Base-by-base conservation (phyloP, 2,329 filamentous ascomycete species). In the Shiraia bambusicola region DNA sequence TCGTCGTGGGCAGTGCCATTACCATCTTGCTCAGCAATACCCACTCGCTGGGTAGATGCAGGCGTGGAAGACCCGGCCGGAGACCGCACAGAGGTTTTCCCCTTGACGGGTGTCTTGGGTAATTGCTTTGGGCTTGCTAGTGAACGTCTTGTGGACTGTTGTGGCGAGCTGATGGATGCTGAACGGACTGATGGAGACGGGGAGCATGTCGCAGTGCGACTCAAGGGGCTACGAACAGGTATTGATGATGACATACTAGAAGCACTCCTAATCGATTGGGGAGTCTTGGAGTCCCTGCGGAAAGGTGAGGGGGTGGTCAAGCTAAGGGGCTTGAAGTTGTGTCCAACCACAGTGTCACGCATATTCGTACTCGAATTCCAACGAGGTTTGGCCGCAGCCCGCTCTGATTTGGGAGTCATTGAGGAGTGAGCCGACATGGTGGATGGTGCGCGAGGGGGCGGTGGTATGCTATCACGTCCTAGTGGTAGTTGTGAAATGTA, bases 311-410 rank as follows among this genome's bases (percentile, higher is more conserved):
- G 66, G 2, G 62, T 65, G 2, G 66, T 69, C 33, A 61, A 39
- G 9, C 58, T 52, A 17, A 65, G 29, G 2, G 68, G 67, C 44
- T 69, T 70, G 53, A 63, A 65, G 39, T 69, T 59, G 45, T 71
- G 69, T 2, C 68, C 68, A 15, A 70, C 57, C 14, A 63, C 39
- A 2, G 66, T 70, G 26, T 67, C 67, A 6, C 64, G 55, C 59
- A 68, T 54, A 40, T 69, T 70, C 3, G 59, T 63, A 29, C 62
- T 67, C 2, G 56, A 45, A 45, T 69, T 71, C 69, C 69, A 72
- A 13, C 66, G 63, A 11, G 69, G 69, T 40, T 67, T 70, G 28
- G 50, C 40, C 7, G 39, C 39, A 3, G 55, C 49, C n/a, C 54
- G 53, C 12, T 65, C 64, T 4, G 60, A 56, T n/a, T 40, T 42